Conservation (phyloP, 768 basidiomycete genomes). For the Megacollybia marginata region DNA sequence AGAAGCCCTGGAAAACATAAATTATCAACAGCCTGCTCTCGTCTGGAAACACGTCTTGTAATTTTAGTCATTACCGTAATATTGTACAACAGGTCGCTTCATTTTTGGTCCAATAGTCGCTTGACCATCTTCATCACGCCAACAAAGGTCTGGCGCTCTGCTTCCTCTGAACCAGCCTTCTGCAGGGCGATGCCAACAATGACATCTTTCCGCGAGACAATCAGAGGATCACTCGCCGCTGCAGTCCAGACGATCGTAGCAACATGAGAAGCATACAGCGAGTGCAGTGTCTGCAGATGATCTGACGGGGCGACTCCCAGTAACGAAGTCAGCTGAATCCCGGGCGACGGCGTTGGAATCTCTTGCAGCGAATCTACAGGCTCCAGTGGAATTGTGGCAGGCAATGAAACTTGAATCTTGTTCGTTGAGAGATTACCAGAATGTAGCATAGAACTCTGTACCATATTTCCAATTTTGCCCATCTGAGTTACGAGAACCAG, state of each 20-base stretch:
- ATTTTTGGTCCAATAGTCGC: conserved; percentile 12
- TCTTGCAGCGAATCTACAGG: conserved; percentile 22
- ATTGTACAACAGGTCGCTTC: not conserved
- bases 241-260: conserved; percentile 76
- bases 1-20: too few species aligned
- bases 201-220: conserved; percentile 46
- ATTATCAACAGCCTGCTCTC: too few species aligned
- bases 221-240: conserved; percentile 31
- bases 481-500: conserved; percentile 87
- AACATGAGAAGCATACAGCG: conserved; percentile 80
- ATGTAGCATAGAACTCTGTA: conserved; percentile 24
- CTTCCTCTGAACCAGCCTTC: conserved; percentile 22
- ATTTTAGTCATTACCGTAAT: too few species aligned
- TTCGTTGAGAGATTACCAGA: conserved; percentile 5
- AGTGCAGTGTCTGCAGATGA: conserved; percentile 63
- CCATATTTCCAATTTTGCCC: conserved; percentile 85
- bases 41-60: too few species aligned
- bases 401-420: conserved; percentile 81
- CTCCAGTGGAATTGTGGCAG: conserved; percentile 49
- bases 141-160: conserved; percentile 38
- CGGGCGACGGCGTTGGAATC: conserved; percentile 58
- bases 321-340: conserved; percentile 69
- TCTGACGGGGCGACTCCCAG: conserved; percentile 70
- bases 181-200: conserved; percentile 71
- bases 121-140: conserved; percentile 43